phyloP scores from a whole-genome alignment of 139 green algal species.

The Haematococcus lacustris region DNA sequence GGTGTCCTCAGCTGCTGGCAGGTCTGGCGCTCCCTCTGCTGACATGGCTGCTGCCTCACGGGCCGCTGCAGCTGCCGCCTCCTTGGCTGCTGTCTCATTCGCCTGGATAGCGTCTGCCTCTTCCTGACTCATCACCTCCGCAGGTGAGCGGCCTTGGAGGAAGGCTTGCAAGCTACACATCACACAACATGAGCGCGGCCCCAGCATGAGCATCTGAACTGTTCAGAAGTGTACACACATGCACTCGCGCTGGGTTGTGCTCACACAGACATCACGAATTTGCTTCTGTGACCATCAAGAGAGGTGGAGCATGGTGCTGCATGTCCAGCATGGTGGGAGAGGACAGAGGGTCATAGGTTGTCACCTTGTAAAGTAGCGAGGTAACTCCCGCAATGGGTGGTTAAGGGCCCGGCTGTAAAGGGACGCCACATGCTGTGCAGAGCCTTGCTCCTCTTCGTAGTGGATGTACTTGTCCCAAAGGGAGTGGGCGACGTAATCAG shows the following conservation, averaged over 20 bases:
- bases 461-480: conserved; percentile 77
- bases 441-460: conserved; percentile 42
- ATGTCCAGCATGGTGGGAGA: too few species aligned
- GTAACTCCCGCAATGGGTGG: conserved; percentile 57
- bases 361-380: conserved; percentile 57
- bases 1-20: neutral
- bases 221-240: too few species aligned
- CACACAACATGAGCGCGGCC: too few species aligned
- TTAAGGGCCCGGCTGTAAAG: conserved; percentile 57
- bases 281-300: too few species aligned
- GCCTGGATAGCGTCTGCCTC: conserved; percentile 18
- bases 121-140: conserved; percentile 29
- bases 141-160: neutral
- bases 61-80: conserved; percentile 5
- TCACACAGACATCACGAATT: too few species aligned
- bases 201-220: too few species aligned
- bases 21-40: conserved; percentile 1
- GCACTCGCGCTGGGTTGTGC: too few species aligned
- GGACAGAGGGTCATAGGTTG: too few species aligned
- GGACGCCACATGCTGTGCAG: conserved; percentile 23
- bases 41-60: neutral
- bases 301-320: too few species aligned
- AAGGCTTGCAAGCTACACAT: conserved; percentile 14
- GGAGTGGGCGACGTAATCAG: conserved; percentile 56
- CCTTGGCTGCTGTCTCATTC: conserved; percentile 1